Conservation (phyloP, 441 rosid species). For the Populus hybrid region DNA sequence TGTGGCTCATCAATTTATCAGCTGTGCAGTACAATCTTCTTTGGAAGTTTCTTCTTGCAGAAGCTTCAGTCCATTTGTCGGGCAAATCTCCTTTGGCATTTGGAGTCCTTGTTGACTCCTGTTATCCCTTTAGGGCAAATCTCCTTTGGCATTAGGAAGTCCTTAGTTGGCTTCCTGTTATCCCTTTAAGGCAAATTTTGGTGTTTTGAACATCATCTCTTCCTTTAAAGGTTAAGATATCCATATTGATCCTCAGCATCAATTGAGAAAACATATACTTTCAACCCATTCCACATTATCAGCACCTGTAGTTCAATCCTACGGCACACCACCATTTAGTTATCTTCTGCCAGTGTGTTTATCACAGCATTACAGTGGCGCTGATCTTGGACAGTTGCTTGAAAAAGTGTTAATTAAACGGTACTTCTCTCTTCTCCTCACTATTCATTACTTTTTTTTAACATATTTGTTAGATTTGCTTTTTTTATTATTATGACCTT, state of each 20-base stretch:
- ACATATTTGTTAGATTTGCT: neutral
- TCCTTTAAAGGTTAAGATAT: slow-evolving; percentile 10
- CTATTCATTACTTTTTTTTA: neutral
- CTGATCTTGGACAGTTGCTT: slow-evolving; percentile 10
- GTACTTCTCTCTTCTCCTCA: slow-evolving; percentile 17
- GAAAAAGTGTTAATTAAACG: slow-evolving; percentile 13
- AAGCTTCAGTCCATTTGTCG: slow-evolving; percentile 42
- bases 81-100: slow-evolving; percentile 91
- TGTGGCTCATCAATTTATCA: slow-evolving; percentile 24
- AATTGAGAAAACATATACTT: neutral
- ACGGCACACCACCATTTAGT: too few relatives aligned
- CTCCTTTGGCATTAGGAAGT: slow-evolving; percentile 62
- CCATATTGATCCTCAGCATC: neutral
- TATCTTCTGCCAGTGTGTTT: neutral
- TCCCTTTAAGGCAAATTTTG: slow-evolving; percentile 24
- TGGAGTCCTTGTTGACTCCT: slow-evolving; percentile 32
- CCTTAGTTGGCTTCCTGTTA: slow-evolving; percentile 11
- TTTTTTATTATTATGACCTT: neutral
- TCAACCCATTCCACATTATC: neutral
- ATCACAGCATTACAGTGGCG: neutral
- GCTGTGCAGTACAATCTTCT: slow-evolving; percentile 28
- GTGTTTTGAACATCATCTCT: slow-evolving; percentile 16
- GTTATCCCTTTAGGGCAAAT: slow-evolving; percentile 58
- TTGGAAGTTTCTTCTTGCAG: slow-evolving; percentile 33
- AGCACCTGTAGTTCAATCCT: neutral